These are phyloP conservation scores for Phytophthora nicotianae DNA, from an alignment of 352 stramenopile genomes.

Conservation along the genomic window DNA sequence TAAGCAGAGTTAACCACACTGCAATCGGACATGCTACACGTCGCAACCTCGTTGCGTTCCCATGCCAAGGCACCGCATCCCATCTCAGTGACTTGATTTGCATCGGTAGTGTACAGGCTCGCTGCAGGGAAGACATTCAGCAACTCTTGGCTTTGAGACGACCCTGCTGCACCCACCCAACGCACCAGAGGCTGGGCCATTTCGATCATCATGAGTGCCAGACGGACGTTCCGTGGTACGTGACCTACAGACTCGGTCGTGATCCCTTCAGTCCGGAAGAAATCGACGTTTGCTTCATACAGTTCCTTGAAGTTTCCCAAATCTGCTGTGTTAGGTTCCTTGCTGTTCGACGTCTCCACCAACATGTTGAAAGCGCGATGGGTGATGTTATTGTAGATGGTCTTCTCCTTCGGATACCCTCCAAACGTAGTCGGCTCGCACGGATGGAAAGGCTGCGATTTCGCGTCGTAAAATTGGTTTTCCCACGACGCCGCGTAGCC, in stretches of 20 bases:
- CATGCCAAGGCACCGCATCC: constrained; percentile 52
- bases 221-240: constrained; percentile 94
- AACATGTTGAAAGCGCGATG: constrained; percentile 96
- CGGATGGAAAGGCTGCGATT: constrained; percentile 59
- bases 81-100: constrained; percentile 52
- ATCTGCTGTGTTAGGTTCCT: constrained; percentile 69
- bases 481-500: constrained; percentile 93
- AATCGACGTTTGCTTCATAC: constrained; percentile 73
- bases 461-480: constrained; percentile 46
- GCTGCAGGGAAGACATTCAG: constrained; percentile 48
- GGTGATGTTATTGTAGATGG: constrained; percentile 92
- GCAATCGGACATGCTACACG: constrained; percentile 55
- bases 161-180: constrained; percentile 54
- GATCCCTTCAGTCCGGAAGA: constrained; percentile 41
- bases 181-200: constrained; percentile 95
- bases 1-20: constrained; percentile 18
- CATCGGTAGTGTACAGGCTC: constrained; percentile 44
- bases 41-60: constrained; percentile 45
- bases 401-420: constrained; percentile 91
- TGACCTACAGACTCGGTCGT: constrained; percentile 83
- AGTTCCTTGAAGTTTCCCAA: constrained; percentile 82
- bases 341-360: constrained; percentile 95
- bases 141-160: constrained; percentile 19
- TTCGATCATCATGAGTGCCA: constrained; percentile 95
- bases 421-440: constrained; percentile 91